Evolutionary conservation across 306 rosid genomes (phyloP).

Genomic region (Citrullus amarus): DNA sequence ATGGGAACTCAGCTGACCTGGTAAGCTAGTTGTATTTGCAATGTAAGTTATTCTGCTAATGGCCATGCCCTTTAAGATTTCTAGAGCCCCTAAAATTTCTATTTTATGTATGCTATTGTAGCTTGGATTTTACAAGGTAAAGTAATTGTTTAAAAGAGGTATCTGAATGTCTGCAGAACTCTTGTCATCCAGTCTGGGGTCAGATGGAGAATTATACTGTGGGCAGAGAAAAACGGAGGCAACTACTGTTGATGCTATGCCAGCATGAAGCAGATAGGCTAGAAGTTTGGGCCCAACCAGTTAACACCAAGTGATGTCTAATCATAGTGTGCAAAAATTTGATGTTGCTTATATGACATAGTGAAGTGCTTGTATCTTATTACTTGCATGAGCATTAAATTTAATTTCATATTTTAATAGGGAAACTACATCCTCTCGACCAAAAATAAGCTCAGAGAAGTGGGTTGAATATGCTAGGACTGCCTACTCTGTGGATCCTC

Average conservation of each 20-base stretch:
- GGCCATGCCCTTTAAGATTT: not conserved
- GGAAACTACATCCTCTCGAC: constrained; percentile 46
- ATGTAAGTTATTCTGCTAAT: not conserved
- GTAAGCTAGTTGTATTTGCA: constrained; percentile 29
- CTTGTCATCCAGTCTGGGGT: constrained; percentile 92
- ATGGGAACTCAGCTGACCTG: constrained; percentile 51
- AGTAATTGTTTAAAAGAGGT: constrained; percentile 10
- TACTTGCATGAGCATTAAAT: not conserved
- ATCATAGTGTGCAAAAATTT: not conserved
- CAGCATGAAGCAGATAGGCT: constrained; percentile 97
- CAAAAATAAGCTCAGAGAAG: constrained; percentile 71
- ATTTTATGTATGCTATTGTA: not conserved
- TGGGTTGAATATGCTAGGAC: constrained; percentile 85
- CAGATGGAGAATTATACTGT: constrained; percentile 71
- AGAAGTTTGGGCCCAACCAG: constrained; percentile 96
- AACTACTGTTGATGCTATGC: constrained; percentile 77
- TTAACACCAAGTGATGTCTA: constrained; percentile 53
- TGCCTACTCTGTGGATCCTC: constrained; percentile 90
- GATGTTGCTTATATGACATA: not conserved
- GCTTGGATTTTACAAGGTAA: not conserved
- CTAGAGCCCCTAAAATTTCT: not conserved
- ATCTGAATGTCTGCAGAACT: constrained; percentile 38
- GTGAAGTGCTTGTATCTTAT: not conserved
- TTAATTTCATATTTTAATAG: constrained; percentile 27
- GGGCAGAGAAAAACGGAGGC: constrained; percentile 82